Evolutionary conservation across 257 asterid genomes (phyloP), one percentile per base, ranked within the genome.

Genomic region (Rehmannia glutinosa): DNA sequence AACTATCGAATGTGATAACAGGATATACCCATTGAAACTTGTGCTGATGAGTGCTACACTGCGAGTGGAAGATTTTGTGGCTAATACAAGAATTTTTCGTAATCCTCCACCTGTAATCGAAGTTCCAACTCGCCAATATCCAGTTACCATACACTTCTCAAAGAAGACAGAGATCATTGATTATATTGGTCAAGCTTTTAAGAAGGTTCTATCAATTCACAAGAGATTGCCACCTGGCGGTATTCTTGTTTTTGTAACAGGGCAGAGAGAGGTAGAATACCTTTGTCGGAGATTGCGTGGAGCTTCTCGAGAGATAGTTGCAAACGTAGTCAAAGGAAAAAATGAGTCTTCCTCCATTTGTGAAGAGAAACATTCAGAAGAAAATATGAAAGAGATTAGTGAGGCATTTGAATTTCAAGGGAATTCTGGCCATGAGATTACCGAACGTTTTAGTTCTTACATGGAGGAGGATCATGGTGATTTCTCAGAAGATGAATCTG

Each of bases 31-130:
- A 0, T 73, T 93, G 79, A 90, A 85, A 73, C 95, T 93, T 68
- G 84, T 90, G 57, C 84, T 93, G 80, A 93, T 93, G 99, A 93
- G 99, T 77, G 97, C 97, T 63, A 93, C 99, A 6, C 60, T 93
- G 52, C 87, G 92, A 28, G 99, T 90, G 21, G 97, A 93, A 68
- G 99, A 93, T 78, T 93, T 90, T 73, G 81, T 88, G 42, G 76
- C 96, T 51, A 81, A 78, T 16, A 43, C 46, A 62, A 86, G 81
- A 81, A 70, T 90, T 38, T 93, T 93, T 73, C 77, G 23, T 17
- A 58, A 62, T 51, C 95, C 96, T 35, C 96, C 99, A 55, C 96
- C 96, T 45, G 83, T 93, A 35, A 80, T 90, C 28, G 88, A 90
- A 81, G 92, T 90, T 69, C 96, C 99, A 49, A 82, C 95, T 41